Evolutionary conservation across 768 basidiomycete species (phyloP).

Genomic region (Trametes gibbosa): DNA sequence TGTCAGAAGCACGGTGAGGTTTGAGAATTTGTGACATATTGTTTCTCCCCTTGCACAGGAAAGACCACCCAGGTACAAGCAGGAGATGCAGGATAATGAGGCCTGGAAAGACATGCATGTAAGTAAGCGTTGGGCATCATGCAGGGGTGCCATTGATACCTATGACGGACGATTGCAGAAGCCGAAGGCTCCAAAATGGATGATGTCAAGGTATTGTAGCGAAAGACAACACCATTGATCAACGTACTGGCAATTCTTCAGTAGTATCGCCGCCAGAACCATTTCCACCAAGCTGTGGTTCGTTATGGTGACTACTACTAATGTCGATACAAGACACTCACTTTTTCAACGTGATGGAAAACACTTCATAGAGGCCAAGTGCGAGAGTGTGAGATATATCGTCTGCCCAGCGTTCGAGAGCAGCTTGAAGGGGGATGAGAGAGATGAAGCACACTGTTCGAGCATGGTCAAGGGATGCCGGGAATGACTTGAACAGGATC

Average conservation of each 20-base stretch:
- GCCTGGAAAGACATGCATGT: constrained; percentile 34
- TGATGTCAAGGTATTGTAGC: background rate
- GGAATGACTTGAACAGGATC: background rate
- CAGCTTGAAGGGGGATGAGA: constrained; percentile 62
- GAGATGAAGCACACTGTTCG: constrained; percentile 24
- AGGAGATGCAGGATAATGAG: constrained; percentile 73
- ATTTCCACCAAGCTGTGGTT: constrained; percentile 60
- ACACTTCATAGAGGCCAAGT: constrained; percentile 57
- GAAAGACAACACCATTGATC: background rate
- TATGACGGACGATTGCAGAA: constrained; percentile 67
- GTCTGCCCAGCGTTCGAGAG: constrained; percentile 65
- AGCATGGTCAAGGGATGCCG: background rate
- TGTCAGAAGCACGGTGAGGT: constrained; percentile 59
- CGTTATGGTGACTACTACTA: background rate
- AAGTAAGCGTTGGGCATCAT: background rate
- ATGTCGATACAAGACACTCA: constrained; percentile 26
- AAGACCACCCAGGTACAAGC: constrained; percentile 65
- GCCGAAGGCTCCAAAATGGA: constrained; percentile 41
- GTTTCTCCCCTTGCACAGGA: constrained; percentile 64
- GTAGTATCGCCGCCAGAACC: constrained; percentile 63
- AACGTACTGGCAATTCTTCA: constrained; percentile 60
- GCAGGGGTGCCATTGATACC: constrained; percentile 37
- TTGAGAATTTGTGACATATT: constrained; percentile 64
- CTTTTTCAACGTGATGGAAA: constrained; percentile 66
- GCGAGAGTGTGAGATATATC: constrained; percentile 53